A percentile compares a stretch with the other conserved stretches of the same genome.
Evolutionary conservation across 768 basidiomycete genomes (phyloP).

Genomic region (Dioszegia hungarica): DNA sequence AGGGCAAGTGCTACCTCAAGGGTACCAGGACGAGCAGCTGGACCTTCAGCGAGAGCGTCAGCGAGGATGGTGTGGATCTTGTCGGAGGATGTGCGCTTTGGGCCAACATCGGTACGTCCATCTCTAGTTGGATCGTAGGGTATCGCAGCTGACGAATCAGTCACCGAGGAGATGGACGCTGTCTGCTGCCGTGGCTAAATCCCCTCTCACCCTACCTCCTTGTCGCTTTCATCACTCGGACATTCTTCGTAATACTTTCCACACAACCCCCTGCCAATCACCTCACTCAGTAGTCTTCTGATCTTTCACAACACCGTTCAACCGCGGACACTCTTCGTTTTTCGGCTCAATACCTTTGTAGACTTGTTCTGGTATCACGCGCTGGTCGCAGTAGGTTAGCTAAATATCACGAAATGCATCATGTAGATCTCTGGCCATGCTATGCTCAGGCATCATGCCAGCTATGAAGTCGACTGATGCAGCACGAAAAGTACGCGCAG

Average conservation of each 20-base stretch:
- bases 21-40: conserved; percentile 15
- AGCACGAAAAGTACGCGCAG: no score
- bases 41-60: conserved; percentile 8
- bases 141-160: no score
- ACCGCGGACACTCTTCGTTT: no score
- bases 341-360: no score
- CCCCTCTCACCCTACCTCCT: not conserved
- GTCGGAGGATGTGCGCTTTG: conserved; percentile 27
- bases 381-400: no score
- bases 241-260: not conserved
- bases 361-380: no score
- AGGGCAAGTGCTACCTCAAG: conserved; percentile 19
- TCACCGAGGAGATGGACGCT: conserved; percentile 24
- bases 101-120: conserved; percentile 16
- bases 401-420: no score
- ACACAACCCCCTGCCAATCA: not conserved
- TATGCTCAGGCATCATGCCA: no score
- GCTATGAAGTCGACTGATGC: no score
- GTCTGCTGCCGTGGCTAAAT: conserved; percentile 25
- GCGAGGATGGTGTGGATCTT: conserved; percentile 17
- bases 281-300: not conserved
- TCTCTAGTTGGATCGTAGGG: not conserved
- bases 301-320: not conserved
- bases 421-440: no score
- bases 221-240: not conserved